Percentiles rank a stretch among this genome's conserved stretches.
Evolutionary conservation across 1,284 basidiomycete genomes (phyloP).

Genomic region (Schizophyllum amplum): DNA sequence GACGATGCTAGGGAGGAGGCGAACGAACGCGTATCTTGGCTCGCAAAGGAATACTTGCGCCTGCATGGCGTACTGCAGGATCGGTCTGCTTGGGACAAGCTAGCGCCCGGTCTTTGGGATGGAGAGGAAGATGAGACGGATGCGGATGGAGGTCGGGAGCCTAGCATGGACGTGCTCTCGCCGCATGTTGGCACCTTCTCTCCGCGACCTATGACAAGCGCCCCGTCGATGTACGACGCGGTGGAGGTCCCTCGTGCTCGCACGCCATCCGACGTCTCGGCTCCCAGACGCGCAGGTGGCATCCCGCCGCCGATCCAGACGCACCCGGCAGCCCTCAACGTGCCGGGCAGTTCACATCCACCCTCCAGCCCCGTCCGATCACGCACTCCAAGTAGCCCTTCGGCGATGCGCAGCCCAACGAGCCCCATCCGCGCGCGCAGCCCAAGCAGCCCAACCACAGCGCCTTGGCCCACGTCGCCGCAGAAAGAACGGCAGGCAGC

Average conservation of each 20-base stretch:
- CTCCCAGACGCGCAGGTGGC: slow-evolving; percentile 13
- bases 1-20: slow-evolving; percentile 33
- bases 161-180: too few species aligned
- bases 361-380: neutral
- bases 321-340: neutral
- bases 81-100: slow-evolving; percentile 47
- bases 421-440: neutral
- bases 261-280: slow-evolving; percentile 1
- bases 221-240: slow-evolving; percentile 26
- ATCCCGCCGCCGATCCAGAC: slow-evolving; percentile 12
- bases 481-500: neutral
- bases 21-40: slow-evolving; percentile 46
- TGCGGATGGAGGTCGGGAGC: neutral
- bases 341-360: neutral
- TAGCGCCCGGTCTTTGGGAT: slow-evolving; percentile 29
- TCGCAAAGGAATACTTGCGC: slow-evolving; percentile 54
- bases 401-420: neutral
- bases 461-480: neutral
- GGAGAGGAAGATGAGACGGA: neutral
- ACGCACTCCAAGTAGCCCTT: neutral
- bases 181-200: slow-evolving; percentile 41
- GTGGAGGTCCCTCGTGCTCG: slow-evolving; percentile 28
- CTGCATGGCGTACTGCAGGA: slow-evolving; percentile 48
- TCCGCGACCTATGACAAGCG: slow-evolving; percentile 37
- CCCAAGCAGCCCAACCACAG: neutral